These are phyloP conservation scores for Mycena crocata DNA, from an alignment of 768 basidiomycete genomes.

Conservation along the genomic window DNA sequence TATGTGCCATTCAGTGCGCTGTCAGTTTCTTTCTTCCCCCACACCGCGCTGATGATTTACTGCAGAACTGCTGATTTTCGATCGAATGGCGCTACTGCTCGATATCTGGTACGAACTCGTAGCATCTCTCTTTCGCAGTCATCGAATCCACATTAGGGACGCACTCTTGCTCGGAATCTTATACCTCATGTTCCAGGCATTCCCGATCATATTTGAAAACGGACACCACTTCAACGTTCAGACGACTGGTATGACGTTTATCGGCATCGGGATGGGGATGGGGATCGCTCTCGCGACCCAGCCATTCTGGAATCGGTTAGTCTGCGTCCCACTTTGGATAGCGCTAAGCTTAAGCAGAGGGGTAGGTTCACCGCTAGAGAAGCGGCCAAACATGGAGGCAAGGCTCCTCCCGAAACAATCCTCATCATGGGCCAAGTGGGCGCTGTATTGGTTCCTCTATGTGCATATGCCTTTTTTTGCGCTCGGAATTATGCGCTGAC, in stretches of 20 bases:
- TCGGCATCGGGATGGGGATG: slow-evolving; percentile 72
- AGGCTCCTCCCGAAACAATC: slow-evolving; percentile 73
- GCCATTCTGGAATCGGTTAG: slow-evolving; percentile 67
- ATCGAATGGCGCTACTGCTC: slow-evolving; percentile 82
- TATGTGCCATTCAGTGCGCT: slow-evolving; percentile 78
- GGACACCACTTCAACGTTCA: slow-evolving; percentile 63
- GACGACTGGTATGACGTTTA: slow-evolving; percentile 65
- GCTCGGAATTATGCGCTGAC: slow-evolving; percentile 52
- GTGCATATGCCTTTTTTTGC: slow-evolving; percentile 56
- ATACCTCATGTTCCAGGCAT: slow-evolving; percentile 74
- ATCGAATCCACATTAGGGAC: slow-evolving; percentile 63
- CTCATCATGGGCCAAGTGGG: slow-evolving; percentile 77
- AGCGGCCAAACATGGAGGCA: slow-evolving; percentile 52
- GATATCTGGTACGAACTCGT: slow-evolving; percentile 70
- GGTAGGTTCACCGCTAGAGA: slow-evolving; percentile 52
- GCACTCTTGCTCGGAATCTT: slow-evolving; percentile 69
- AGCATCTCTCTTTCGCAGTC: slow-evolving; percentile 52
- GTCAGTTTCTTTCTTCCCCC: not conserved
- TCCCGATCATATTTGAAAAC: slow-evolving; percentile 62
- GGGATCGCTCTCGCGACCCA: slow-evolving; percentile 62
- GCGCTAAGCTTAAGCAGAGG: not conserved
- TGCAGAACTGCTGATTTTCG: slow-evolving; percentile 69
- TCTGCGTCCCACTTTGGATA: slow-evolving; percentile 20
- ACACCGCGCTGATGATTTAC: not conserved
- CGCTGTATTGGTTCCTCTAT: slow-evolving; percentile 72